Base-by-base conservation (phyloP, 805 yeast genomes). In the Groenewaldozyma salmanticensis region DNA sequence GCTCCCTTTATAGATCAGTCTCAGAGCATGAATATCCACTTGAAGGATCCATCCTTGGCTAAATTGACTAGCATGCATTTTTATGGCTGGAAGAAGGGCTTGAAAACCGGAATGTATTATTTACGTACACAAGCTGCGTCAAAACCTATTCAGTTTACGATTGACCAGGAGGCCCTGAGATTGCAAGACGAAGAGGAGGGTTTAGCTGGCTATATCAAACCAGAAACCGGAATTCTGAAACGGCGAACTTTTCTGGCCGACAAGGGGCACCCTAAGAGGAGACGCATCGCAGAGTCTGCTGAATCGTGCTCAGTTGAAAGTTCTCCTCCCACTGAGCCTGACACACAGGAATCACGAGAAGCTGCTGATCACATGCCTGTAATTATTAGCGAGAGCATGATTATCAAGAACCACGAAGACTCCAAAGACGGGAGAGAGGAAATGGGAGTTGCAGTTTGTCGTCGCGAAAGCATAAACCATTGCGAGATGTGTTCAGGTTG, bases 401-500 rank as follows among this genome's bases (percentile, higher is more conserved):
- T n/a, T n/a, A n/a, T n/a, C n/a, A n/a, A n/a, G n/a, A n/a, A n/a
- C n/a, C n/a, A n/a, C n/a, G n/a, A n/a, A n/a, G n/a, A n/a, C n/a
- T n/a, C n/a, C n/a, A 90, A 79, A 52, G 77, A 53, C 44, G 95
- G 90, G 61, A 90, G 92, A 53, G 92, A 70, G 74, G 85, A 90
- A 64, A 81, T 94, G 20, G 81, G 88, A 65, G 97, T 83, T 27
- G 78, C 92, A 66, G 96, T 96, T 27, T 90, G 98, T 71, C 94
- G 96, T 42, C 87, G 92, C 61, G 79, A 83, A 44, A 90, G 92
- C 69, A 96, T 96, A 44, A 96, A 85, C 68, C 77, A 96, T 38
- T 90, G 98, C 68, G 90, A 90, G 59, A 92, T 92, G 97, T 92
- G 98, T 71, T 90, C 97, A 45, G 97, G 97, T 70, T 92, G 67